These are phyloP conservation scores for Emiliania huxleyi DNA, from an alignment of 78 protist genomes.

Conservation along the genomic window DNA sequence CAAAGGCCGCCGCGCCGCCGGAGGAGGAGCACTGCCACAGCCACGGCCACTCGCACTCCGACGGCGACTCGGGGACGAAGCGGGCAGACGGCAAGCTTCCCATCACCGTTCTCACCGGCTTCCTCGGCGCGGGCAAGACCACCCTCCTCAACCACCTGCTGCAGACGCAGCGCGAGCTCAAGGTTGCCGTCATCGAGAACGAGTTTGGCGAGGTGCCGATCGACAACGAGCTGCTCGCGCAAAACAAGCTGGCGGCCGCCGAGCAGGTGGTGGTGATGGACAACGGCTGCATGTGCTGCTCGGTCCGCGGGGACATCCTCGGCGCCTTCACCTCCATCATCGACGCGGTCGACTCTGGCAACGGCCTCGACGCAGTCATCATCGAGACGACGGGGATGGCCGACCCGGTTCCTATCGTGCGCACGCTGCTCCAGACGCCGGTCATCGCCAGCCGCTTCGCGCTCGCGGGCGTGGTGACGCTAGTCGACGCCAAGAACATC, in stretches of 20 bases:
- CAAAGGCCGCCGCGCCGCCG: not conserved
- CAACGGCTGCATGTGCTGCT: conserved; percentile 58
- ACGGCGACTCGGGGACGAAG: not conserved
- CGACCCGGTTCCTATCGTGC: conserved; percentile 23
- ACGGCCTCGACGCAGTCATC: not conserved
- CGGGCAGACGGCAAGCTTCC: not conserved
- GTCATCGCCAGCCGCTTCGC: not conserved
- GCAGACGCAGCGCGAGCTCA: not conserved
- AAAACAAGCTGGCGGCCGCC: not conserved
- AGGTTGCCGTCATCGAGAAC: conserved; percentile 48
- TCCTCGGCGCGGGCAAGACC: conserved; percentile 48
- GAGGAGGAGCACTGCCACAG: not conserved
- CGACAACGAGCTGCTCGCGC: not conserved
- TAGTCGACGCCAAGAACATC: not conserved
- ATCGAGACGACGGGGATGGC: conserved; percentile 53
- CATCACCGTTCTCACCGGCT: conserved; percentile 35
- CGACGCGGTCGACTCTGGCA: not conserved
- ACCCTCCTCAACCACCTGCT: conserved; percentile 28
- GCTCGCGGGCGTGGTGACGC: not conserved
- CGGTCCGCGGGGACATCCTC: conserved; percentile 32
- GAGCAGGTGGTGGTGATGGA: conserved; percentile 37
- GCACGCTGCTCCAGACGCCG: not conserved
- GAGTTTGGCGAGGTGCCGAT: conserved; percentile 46
- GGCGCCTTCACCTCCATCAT: conserved; percentile 10
- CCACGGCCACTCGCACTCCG: not conserved